A percentile compares a stretch with the other conserved stretches of the same genome.
Evolutionary conservation across 2,329 filamentous ascomycete species (phyloP).

Genomic region (Penicillium sp.): DNA sequence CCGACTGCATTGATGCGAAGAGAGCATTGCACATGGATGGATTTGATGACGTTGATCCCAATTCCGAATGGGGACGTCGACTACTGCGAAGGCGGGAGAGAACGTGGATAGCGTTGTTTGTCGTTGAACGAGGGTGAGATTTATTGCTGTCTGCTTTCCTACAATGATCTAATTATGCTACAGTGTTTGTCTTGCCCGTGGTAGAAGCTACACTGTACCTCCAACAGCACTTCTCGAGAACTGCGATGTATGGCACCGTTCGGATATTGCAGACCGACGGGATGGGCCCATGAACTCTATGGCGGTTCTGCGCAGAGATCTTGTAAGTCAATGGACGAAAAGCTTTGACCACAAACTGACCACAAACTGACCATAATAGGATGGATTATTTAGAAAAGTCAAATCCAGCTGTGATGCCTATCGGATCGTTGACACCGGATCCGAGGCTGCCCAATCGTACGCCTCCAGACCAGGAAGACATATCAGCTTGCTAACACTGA

Average conservation of each 20-base stretch:
- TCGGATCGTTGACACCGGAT: slow-evolving; percentile 31
- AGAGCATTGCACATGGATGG: slow-evolving; percentile 68
- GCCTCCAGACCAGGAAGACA: slow-evolving; percentile 4
- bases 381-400: slow-evolving; percentile 33
- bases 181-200: slow-evolving; percentile 68
- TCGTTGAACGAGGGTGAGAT: slow-evolving; percentile 65
- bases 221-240: slow-evolving; percentile 65
- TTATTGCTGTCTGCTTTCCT: not conserved
- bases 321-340: slow-evolving; percentile 49
- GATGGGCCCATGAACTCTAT: slow-evolving; percentile 73
- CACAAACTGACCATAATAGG: slow-evolving; percentile 21
- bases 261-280: slow-evolving; percentile 63
- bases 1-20: slow-evolving; percentile 68
- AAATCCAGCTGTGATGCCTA: slow-evolving; percentile 41
- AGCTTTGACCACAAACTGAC: too few relatives aligned
- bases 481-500: slow-evolving; percentile 3
- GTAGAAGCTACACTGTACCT: slow-evolving; percentile 68
- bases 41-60: slow-evolving; percentile 63
- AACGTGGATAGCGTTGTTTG: slow-evolving; percentile 71
- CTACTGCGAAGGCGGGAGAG: slow-evolving; percentile 66
- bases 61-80: slow-evolving; percentile 61
- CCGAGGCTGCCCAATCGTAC: slow-evolving; percentile 35
- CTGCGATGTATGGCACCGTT: slow-evolving; percentile 70
- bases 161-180: not conserved
- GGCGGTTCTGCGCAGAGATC: slow-evolving; percentile 66